Evolutionary conservation across 2,329 filamentous ascomycete genomes (phyloP).

Genomic region (Cladosporium colombiae): DNA sequence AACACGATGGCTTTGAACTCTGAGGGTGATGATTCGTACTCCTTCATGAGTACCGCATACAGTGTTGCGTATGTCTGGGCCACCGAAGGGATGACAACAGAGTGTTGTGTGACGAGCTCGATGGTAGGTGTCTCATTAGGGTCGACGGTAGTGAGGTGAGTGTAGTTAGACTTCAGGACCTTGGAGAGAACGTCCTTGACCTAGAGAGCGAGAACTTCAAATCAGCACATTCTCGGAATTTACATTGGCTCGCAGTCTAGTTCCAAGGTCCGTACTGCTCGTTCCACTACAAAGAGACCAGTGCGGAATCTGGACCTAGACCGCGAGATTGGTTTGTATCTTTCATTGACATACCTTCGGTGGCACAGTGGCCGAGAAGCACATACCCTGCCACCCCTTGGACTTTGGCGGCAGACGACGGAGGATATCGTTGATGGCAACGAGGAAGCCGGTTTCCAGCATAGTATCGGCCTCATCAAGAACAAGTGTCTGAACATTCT

Average conservation of each 20-base stretch:
- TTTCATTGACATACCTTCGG: slow-evolving; percentile 29
- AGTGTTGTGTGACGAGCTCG: slow-evolving; percentile 53
- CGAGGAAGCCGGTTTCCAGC: slow-evolving; percentile 57
- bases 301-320: background rate
- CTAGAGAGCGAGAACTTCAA: background rate
- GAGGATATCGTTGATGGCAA: slow-evolving; percentile 55
- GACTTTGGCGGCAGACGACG: slow-evolving; percentile 53
- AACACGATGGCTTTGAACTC: slow-evolving; percentile 52
- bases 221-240: background rate
- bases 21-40: slow-evolving; percentile 40
- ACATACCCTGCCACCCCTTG: slow-evolving; percentile 52
- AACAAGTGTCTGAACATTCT: slow-evolving; percentile 48
- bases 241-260: background rate
- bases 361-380: slow-evolving; percentile 50
- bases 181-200: slow-evolving; percentile 48
- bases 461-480: slow-evolving; percentile 84
- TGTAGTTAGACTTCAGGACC: slow-evolving; percentile 46
- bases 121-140: slow-evolving; percentile 48
- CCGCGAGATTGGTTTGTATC: background rate
- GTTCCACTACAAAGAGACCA: background rate
- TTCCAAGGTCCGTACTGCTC: background rate
- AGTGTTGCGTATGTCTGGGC: slow-evolving; percentile 49
- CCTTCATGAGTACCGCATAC: slow-evolving; percentile 47
- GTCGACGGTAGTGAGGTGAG: slow-evolving; percentile 47
- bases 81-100: slow-evolving; percentile 41